Evolutionary conservation across 768 basidiomycete species (phyloP), one percentile per base, ranked within the genome.

Genomic region (Pholiota conissans): DNA sequence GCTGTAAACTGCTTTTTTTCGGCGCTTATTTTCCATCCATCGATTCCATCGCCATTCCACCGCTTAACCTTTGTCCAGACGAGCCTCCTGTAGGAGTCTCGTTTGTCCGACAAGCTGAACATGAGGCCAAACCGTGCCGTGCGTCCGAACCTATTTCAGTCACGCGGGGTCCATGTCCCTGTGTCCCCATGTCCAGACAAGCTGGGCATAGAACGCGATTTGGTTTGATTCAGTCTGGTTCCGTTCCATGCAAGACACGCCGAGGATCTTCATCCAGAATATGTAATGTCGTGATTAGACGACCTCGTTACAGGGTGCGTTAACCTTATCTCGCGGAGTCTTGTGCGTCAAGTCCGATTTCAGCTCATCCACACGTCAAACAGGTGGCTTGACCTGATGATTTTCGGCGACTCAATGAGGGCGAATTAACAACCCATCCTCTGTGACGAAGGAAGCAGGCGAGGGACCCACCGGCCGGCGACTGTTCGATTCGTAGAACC

Each of bases 121-220:
- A 71, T 56, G 71, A 74, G 71, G 71, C 47, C 62, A 59, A 49
- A 59, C 61, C 72, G 73, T 65, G 66, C 74, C 74, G 74, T 53
- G 55, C 34, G 8, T 52, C 50, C 50, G 30, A 54, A 20, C 30
- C 30, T 29, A 7, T 27, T 26, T 16, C 34, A 30, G 49, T 67
- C 64, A 65, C 59, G 64, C 56, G 59, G 57, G 57, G 34, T 22
- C 47, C 26, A 55, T 57, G 34, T 60, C 52, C 40, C 35, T 48
- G 47, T 35, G 14, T 51, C 28, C 35, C 28, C 22, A 30, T 42
- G n/a, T 29, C 16, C 29, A 49, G 39, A 10, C 39, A 28, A 28
- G 39, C 40, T 42, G 20, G 37, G 51, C 28, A 24, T 24, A 35
- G 32, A 35, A 37, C 16, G 29, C 48, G 58, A 58, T 39, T 54